Conservation (phyloP, 2,329 filamentous ascomycete species). For the Pseudomassariella vexata region DNA sequence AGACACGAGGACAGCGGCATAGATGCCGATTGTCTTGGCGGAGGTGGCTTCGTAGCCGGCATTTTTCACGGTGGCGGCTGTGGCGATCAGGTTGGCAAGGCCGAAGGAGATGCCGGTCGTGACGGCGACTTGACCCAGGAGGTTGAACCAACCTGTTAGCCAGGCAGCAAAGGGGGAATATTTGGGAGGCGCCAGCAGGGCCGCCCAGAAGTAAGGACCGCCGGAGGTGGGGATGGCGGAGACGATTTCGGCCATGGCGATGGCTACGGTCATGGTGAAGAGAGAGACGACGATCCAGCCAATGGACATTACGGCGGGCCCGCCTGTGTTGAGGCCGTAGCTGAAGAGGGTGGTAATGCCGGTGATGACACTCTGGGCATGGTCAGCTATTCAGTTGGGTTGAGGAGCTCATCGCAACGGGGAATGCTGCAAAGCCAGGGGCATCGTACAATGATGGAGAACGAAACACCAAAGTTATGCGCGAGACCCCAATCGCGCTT, state of each 20-base stretch:
- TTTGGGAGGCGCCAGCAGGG: conserved; percentile 44
- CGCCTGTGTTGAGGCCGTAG: conserved; percentile 50
- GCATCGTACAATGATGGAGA: conserved; percentile 50
- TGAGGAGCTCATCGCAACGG: not conserved
- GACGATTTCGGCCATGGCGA: conserved; percentile 54
- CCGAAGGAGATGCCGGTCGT: conserved; percentile 37
- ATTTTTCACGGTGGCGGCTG: conserved; percentile 29
- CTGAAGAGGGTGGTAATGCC: conserved; percentile 53
- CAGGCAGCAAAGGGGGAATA: conserved; percentile 32
- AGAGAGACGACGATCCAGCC: conserved; percentile 48
- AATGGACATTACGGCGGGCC: conserved; percentile 36
- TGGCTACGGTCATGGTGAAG: conserved; percentile 49
- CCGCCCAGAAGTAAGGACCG: conserved; percentile 57
- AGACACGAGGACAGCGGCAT: conserved; percentile 48
- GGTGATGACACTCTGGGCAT: conserved; percentile 48
- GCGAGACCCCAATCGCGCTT: conserved; percentile 51
- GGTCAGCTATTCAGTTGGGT: no score
- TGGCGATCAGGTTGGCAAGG: conserved; percentile 31
- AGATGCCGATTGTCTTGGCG: conserved; percentile 50
- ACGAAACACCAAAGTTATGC: conserved; percentile 58
- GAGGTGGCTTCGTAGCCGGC: conserved; percentile 33
- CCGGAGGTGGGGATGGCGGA: conserved; percentile 53
- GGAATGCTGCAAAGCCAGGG: not conserved
- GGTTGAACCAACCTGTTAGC: conserved; percentile 36
- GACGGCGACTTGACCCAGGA: conserved; percentile 35